Evolutionary conservation across 1,284 basidiomycete species (phyloP).

Genomic region (Cystobasidium sp.): DNA sequence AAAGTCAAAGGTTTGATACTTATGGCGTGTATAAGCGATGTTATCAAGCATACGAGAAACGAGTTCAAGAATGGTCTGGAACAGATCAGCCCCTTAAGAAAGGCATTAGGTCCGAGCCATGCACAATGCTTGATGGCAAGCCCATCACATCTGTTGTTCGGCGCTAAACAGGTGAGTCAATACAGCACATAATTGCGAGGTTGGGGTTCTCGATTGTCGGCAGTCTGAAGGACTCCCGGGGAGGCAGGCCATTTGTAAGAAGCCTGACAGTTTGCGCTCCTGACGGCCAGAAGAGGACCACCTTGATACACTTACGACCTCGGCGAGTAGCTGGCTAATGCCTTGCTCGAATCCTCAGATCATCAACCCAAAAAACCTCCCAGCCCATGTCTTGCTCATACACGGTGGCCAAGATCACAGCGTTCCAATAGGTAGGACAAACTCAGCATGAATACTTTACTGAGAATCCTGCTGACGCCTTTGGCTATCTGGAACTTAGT

Average conservation of each 20-base stretch:
- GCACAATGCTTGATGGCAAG: constrained; percentile 39
- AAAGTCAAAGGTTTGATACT: constrained; percentile 49
- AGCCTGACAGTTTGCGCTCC: no score
- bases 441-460: neutral
- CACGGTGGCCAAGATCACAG: constrained; percentile 38
- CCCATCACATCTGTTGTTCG: constrained; percentile 39
- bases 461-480: neutral
- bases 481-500: constrained; percentile 1
- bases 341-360: neutral
- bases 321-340: neutral
- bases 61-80: constrained; percentile 43
- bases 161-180: constrained; percentile 39
- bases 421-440: constrained; percentile 31
- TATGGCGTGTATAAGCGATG: constrained; percentile 48
- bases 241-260: no score
- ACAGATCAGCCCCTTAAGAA: constrained; percentile 33
- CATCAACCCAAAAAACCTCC: constrained; percentile 29
- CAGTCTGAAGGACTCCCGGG: no score
- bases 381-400: constrained; percentile 37
- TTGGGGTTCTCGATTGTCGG: no score
- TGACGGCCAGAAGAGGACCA: no score
- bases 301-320: no score
- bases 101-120: constrained; percentile 41
- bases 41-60: constrained; percentile 46
- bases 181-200: neutral